phyloP scores from a whole-genome alignment of 305 asterid species.

The Salvia sclarea region DNA sequence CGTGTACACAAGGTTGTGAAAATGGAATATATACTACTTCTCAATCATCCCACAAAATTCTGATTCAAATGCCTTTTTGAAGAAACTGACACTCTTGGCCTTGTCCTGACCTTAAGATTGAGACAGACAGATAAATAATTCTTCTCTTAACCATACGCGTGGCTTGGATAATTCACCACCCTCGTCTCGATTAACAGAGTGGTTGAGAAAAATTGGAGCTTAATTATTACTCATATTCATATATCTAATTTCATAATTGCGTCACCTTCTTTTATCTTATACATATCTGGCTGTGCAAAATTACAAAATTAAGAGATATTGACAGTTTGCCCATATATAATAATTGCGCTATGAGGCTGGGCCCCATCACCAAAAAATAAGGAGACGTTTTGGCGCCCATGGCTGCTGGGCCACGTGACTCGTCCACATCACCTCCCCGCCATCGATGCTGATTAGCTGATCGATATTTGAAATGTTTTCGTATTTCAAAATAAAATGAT shows the following conservation, averaged over 20 bases:
- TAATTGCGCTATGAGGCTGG: slow-evolving; percentile 34
- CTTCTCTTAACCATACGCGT: slow-evolving; percentile 39
- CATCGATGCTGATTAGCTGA: no score
- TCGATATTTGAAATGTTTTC: no score
- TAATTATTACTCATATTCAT: neutral
- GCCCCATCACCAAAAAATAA: slow-evolving; percentile 33
- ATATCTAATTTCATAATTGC: neutral
- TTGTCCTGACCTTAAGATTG: slow-evolving; percentile 43
- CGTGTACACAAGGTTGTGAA: neutral
- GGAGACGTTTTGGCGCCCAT: slow-evolving; percentile 39
- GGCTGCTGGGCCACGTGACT: slow-evolving; percentile 42
- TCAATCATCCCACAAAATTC: slow-evolving; percentile 20
- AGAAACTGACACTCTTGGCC: slow-evolving; percentile 56
- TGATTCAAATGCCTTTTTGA: slow-evolving; percentile 46
- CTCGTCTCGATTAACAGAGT: no score
- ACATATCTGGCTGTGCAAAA: slow-evolving; percentile 1
- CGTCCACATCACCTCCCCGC: no score
- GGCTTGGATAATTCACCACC: no score
- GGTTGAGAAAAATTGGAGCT: neutral
- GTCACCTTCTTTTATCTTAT: slow-evolving; percentile 1
- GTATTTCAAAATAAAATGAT: no score
- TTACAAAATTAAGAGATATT: slow-evolving; percentile 32
- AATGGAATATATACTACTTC: slow-evolving; percentile 14
- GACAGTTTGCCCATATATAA: slow-evolving; percentile 40
- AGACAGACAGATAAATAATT: slow-evolving; percentile 31